Base-by-base conservation (phyloP, 208 protist genomes). In the Trypanosoma caninum region DNA sequence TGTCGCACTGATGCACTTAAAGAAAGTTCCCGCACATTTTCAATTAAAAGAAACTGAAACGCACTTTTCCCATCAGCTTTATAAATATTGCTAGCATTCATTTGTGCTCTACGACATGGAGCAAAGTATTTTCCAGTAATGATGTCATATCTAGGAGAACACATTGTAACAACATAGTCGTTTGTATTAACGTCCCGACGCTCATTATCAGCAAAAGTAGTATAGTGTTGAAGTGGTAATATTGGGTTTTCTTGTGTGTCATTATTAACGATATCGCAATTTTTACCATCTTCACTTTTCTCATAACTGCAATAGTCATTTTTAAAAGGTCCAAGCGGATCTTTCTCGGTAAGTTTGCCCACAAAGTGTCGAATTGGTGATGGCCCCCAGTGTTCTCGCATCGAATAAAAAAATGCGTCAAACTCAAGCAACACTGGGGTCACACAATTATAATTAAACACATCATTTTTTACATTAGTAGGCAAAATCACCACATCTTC, bases 1-100 rank as follows among this genome's bases (percentile, higher is more conserved):
- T 82, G 79, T 13, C 64, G 69, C 34, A 86, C 55, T 2, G 64
- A 65, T 7, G 74, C 80, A 23, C 53, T 54, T 27, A 86, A 65
- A 13, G 40, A 65, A 50, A 86, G 70, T 2, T 25, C 16, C 6
- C 57, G 69, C 7, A 78, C 65, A 64, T 82, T 86, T 52, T 80
- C 80, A 44, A 82, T 60, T 25, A 86, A 59, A 7, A 75, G 75
- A 44, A 78, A 86, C 34, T 72, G 28, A 20, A 68, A 35, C 1
- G 20, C 37, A 2, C 22, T 46, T 41, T 52, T 35, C 0, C 16
- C 37, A 34, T 31, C 22, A n/a, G 35, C 38, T 10, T 14, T 31
- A 33, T 16, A 14, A 47, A 25, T 14, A 25, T 34, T 54, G 44
- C 14, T 20, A 27, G 16, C 40, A 14, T 25, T 41, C 10, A 30